Conservation (phyloP, 768 basidiomycete species). For the Cubamyces lactineus region DNA sequence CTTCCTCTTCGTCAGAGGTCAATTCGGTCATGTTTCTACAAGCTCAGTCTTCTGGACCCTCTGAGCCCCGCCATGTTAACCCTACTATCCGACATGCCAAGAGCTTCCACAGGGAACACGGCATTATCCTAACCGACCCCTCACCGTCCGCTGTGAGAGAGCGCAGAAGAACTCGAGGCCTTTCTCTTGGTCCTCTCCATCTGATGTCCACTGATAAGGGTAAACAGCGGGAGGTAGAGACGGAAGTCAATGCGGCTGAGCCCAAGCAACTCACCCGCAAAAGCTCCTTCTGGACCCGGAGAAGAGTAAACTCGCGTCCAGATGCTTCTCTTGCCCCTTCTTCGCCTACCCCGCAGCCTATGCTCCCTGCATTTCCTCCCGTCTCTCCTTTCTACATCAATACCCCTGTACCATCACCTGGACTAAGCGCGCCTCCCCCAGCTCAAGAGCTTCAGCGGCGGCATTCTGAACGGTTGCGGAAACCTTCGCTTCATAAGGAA, state of each 20-base stretch:
- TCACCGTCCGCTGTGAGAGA: slow-evolving; percentile 27
- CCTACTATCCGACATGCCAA: slow-evolving; percentile 49
- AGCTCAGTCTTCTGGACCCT: slow-evolving; percentile 23
- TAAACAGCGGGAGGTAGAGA: slow-evolving; percentile 47
- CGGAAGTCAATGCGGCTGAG: slow-evolving; percentile 31
- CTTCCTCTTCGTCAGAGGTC: slow-evolving; percentile 49
- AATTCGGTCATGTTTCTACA: slow-evolving; percentile 52
- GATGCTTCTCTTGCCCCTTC: slow-evolving; percentile 32
- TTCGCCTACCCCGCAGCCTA: slow-evolving; percentile 34
- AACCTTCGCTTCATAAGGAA: slow-evolving; percentile 24
- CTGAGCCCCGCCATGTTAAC: slow-evolving; percentile 24
- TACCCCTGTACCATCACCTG: slow-evolving; percentile 26
- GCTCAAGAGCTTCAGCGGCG: slow-evolving; percentile 45
- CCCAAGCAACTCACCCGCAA: slow-evolving; percentile 54
- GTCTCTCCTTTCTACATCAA: slow-evolving; percentile 49
- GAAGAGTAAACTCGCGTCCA: slow-evolving; percentile 39
- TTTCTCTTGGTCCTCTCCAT: slow-evolving; percentile 57
- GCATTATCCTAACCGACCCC: slow-evolving; percentile 30
- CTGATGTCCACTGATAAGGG: slow-evolving; percentile 40
- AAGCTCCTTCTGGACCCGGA: slow-evolving; percentile 69
- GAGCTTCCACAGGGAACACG: slow-evolving; percentile 51
- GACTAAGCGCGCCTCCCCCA: slow-evolving; percentile 30
- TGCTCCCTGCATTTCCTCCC: slow-evolving; percentile 45
- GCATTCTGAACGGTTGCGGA: slow-evolving; percentile 41
- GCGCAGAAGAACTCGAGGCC: slow-evolving; percentile 49